These are phyloP conservation scores for Arctium minus DNA, from an alignment of 129 eudicot species.

Conservation along the genomic window DNA sequence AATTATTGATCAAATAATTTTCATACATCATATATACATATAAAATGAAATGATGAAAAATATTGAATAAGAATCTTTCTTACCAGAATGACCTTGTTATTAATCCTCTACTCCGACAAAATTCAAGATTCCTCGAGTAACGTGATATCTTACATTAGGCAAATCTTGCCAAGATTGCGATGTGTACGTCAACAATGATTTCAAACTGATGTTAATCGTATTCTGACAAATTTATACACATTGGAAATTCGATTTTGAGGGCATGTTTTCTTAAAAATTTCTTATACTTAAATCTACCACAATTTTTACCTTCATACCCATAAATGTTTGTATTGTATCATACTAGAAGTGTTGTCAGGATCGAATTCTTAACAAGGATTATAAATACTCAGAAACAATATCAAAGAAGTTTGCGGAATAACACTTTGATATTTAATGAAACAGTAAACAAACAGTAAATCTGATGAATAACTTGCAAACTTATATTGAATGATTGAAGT, in stretches of 20 bases:
- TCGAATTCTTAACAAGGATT: too few relatives aligned
- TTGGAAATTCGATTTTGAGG: background rate
- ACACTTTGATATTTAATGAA: too few relatives aligned
- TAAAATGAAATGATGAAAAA: background rate
- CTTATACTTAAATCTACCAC: background rate
- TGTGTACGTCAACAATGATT: background rate
- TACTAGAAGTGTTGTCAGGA: too few relatives aligned
- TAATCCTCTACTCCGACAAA: background rate
- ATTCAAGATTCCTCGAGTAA: background rate
- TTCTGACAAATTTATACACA: background rate
- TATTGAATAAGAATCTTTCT: background rate
- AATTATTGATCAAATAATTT: too few relatives aligned
- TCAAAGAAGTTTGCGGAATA: too few relatives aligned
- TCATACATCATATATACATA: background rate
- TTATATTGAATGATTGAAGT: too few relatives aligned
- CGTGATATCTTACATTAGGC: background rate
- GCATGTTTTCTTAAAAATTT: background rate
- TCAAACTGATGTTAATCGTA: background rate
- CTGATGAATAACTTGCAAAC: too few relatives aligned
- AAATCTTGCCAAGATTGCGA: background rate
- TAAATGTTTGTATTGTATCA: background rate
- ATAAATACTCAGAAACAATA: too few relatives aligned
- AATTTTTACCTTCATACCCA: background rate
- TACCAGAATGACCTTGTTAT: background rate
- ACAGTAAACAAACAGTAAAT: too few relatives aligned